Base-by-base conservation (phyloP, 140 eudicot genomes). In the Anethum foeniculum region DNA sequence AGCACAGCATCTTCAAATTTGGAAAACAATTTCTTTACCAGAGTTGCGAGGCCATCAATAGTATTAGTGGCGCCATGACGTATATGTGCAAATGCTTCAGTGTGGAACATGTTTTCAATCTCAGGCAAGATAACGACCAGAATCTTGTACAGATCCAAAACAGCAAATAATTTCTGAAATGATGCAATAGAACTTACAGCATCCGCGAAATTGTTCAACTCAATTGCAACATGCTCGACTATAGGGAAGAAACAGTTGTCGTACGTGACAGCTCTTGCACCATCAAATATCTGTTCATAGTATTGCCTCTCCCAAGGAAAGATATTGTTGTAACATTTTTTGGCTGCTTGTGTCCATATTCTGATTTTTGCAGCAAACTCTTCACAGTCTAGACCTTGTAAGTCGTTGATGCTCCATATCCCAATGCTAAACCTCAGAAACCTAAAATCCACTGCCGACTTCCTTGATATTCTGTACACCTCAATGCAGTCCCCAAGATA, bases 1-100 rank as follows among this genome's bases (percentile, higher is more conserved):
- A 89, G 78, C 23, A 86, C 82, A 1, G 65, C 71, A 10, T 81
- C 73, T 85, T 86, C 86, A 25, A 86, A 86, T 71, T 71, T 85
- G 13, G 77, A 75, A 68, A 84, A 44, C 48, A 84, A 78, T 58
- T 85, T 48, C 30, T 39, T 46, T 12, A 75, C 85, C 36, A 82
- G 85, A 49, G 83, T 69, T 77, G 77, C 81, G 21, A 86, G 78
- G 52, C 38, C 28, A 32, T 69, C 21, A 38, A 71, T 23, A 11
- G 71, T 82, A 58, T 56, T 38, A 1, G 27, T 27, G 5, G 77
- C 79, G 19, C 32, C 19, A 19, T 64, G 72, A 77, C 82, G 27
- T 60, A 89, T 75, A 46, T 69, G 18, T 48, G 10, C 49, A 30
- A 77, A 84, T 32, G 74, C 27, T 23, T 69, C 64, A 2, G 77